These are phyloP conservation scores for Penicillium sp. DNA, from an alignment of 2,329 filamentous ascomycete species.

Conservation along the genomic window DNA sequence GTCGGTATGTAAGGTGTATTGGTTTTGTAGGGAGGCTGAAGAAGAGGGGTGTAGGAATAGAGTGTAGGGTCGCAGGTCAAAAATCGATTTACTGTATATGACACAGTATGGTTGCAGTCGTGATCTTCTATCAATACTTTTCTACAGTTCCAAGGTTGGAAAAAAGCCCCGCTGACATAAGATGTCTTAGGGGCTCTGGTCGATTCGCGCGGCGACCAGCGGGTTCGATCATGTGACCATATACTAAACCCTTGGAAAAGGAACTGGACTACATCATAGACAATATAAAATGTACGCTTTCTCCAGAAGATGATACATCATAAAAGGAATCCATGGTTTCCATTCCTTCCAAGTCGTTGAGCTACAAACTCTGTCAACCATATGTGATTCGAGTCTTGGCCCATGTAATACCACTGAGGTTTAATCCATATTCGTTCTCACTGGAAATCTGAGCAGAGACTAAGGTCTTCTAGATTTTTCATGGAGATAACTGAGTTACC, in stretches of 20 bases:
- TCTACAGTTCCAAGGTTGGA: conserved; percentile 2
- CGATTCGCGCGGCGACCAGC: conserved; percentile 26
- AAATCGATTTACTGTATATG: neutral
- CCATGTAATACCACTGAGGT: neutral
- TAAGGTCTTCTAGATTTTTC: neutral
- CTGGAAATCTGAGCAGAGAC: neutral
- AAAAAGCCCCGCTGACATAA: conserved; percentile 17
- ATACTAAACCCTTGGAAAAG: neutral
- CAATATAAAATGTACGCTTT: neutral
- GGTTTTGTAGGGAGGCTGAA: neutral
- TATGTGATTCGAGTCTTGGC: too few species aligned
- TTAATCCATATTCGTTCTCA: neutral
- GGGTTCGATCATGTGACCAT: conserved; percentile 22
- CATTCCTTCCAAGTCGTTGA: neutral
- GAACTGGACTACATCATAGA: neutral
- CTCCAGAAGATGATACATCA: neutral
- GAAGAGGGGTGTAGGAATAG: neutral
- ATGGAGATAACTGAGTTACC: neutral
- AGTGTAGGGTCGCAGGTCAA: neutral
- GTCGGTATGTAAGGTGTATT: neutral
- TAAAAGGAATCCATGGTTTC: neutral
- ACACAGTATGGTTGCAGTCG: neutral
- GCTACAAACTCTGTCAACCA: neutral
- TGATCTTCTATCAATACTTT: neutral
- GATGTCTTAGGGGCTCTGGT: conserved; percentile 13